Conservation (phyloP, 1,139 yeast genomes). For the Nakaseomyces nivariensis region DNA sequence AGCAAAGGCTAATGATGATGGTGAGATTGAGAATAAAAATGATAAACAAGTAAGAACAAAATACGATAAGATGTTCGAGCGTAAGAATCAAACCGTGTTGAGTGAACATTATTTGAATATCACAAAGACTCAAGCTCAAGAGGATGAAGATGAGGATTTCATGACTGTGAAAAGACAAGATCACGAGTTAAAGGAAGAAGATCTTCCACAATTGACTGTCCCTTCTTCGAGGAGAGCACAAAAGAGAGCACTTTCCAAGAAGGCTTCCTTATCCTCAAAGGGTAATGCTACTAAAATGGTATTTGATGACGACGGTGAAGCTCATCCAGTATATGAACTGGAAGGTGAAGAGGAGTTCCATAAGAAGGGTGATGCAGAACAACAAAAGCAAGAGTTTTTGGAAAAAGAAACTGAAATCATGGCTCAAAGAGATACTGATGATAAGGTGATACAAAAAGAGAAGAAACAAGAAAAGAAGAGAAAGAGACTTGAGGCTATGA, state of each 20-base stretch:
- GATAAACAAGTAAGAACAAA: constrained; percentile 63
- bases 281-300: constrained; percentile 69
- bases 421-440: constrained; percentile 64
- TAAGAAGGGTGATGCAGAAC: constrained; percentile 61
- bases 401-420: constrained; percentile 55
- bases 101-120: constrained; percentile 79
- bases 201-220: constrained; percentile 45
- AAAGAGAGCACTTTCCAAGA: constrained; percentile 81
- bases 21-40: constrained; percentile 39
- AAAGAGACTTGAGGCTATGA: constrained; percentile 72
- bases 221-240: constrained; percentile 82
- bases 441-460: constrained; percentile 70
- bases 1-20: constrained; percentile 55
- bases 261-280: constrained; percentile 53
- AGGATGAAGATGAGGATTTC: constrained; percentile 64
- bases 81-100: constrained; percentile 85
- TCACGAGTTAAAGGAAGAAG: constrained; percentile 57
- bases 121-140: constrained; percentile 36
- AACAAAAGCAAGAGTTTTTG: constrained; percentile 61
- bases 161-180: constrained; percentile 70
- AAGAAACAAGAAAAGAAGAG: constrained; percentile 86
- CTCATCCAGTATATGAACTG: constrained; percentile 85
- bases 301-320: constrained; percentile 89
- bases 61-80: constrained; percentile 91
- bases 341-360: constrained; percentile 84